Evolutionary conservation across 2,329 filamentous ascomycete genomes (phyloP).

Genomic region (Elsinoe batatas): DNA sequence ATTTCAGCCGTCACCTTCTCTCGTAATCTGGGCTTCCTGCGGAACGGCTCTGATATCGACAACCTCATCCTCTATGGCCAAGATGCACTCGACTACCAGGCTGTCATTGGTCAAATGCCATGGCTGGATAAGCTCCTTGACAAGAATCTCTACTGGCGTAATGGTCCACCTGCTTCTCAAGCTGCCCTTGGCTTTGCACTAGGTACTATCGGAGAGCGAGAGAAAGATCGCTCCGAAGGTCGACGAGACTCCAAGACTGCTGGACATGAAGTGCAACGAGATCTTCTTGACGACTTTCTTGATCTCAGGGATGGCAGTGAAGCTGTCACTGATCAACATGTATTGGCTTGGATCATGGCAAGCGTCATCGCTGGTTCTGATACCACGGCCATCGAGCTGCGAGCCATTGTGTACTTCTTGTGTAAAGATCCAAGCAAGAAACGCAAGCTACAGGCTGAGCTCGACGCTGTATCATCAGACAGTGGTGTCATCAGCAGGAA

Average conservation of each 20-base stretch:
- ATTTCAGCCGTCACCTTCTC: background rate
- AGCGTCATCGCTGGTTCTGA: constrained; percentile 26
- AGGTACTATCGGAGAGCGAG: background rate
- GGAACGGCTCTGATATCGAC: background rate
- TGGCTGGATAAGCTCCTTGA: background rate
- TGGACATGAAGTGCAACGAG: background rate
- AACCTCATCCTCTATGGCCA: background rate
- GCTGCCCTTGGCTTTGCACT: background rate
- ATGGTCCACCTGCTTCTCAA: background rate
- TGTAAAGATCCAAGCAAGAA: constrained; percentile 26
- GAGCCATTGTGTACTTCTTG: constrained; percentile 33
- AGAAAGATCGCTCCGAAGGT: background rate
- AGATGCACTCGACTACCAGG: background rate
- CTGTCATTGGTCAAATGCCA: constrained; percentile 4
- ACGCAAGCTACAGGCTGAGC: constrained; percentile 30
- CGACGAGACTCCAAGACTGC: background rate
- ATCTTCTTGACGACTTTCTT: constrained; percentile 5
- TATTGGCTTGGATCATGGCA: constrained; percentile 1
- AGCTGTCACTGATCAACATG: background rate
- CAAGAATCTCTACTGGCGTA: constrained; percentile 7
- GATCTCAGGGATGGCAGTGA: background rate
- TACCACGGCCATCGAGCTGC: constrained; percentile 33
- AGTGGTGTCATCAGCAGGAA: constrained; percentile 6
- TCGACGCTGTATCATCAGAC: constrained; percentile 25
- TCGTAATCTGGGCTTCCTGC: background rate